Evolutionary conservation across 257 asterid genomes (phyloP), one percentile per base, ranked within the genome.

Genomic region (Solanum arcanum): DNA sequence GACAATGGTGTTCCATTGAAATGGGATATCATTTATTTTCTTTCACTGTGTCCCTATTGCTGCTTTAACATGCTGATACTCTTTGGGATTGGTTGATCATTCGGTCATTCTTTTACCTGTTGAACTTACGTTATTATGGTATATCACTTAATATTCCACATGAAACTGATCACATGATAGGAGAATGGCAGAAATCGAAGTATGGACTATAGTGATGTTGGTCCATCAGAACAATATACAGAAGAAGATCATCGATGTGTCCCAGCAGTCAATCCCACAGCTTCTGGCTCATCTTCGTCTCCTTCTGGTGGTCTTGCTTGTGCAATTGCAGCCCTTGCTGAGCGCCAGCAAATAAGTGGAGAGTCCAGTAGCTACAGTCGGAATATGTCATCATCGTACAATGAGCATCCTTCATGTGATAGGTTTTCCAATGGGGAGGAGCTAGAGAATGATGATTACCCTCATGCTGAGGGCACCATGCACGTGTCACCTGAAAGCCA

Each of bases 251-350:
- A 86, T 35, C 85, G 12, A 47, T 83, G 91, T 88, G 87, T 90
- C 88, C 78, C 86, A 69, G 74, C 87, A 9, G 83, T 69, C 25
- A 77, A 29, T 31, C 88, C 88, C 88, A 88, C 92, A 20, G 89
- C 94, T 29, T 80, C 85, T 13, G 95, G 91, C 87, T 90, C 98
- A 66, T 89, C 95, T 27, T 93, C 98, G 29, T 94, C 98, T 25
- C 99, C 98, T 91, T 91, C 99, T 5, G 96, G 95, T 16, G 98
- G 98, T 56, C 98, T 97, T 84, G 98, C 97, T 27, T 94, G 98
- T 9, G 98, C 98, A 46, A 95, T 97, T 81, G 99, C 98, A 46
- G 95, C 98, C 88, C 98, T 96, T 39, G 98, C 99, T 20, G 99
- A 96, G 87, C 96, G 98, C 37, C 99, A 94, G 89, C 98, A 94